These are phyloP conservation scores for Letharia columbiana DNA, from an alignment of 495 filamentous ascomycete genomes.

Conservation along the genomic window DNA sequence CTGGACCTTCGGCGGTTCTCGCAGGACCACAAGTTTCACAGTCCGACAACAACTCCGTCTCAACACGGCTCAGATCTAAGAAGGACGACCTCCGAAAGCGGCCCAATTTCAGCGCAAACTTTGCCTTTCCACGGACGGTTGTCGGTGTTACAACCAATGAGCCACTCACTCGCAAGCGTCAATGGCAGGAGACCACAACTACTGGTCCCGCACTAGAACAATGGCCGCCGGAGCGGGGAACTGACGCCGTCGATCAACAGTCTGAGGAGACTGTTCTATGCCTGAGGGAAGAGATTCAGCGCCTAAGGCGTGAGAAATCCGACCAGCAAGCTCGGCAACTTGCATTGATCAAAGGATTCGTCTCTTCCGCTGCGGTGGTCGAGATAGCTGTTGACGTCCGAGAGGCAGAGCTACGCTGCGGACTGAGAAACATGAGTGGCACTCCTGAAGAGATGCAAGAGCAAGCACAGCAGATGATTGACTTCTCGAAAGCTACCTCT, in stretches of 20 bases:
- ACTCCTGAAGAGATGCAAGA: neutral
- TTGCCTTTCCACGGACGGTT: too few relatives aligned
- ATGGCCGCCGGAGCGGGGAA: neutral
- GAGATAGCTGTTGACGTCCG: conserved; percentile 6
- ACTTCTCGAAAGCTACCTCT: too few relatives aligned
- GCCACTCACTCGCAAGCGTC: neutral
- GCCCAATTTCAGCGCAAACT: too few relatives aligned
- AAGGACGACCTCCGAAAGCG: too few relatives aligned
- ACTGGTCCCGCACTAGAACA: too few relatives aligned
- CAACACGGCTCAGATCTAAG: too few relatives aligned
- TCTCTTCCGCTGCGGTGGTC: neutral
- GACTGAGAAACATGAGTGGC: conserved; percentile 4
- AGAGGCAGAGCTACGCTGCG: conserved; percentile 4
- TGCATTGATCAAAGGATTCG: neutral
- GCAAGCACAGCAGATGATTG: too few relatives aligned
- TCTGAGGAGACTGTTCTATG: neutral
- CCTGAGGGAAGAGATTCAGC: neutral
- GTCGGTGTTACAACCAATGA: too few relatives aligned
- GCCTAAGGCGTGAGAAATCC: neutral
- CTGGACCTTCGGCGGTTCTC: too few relatives aligned
- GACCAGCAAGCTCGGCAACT: neutral
- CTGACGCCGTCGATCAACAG: too few relatives aligned
- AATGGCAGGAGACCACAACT: neutral
- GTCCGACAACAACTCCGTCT: too few relatives aligned
- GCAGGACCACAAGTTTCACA: too few relatives aligned